Conservation (phyloP, 805 yeast genomes). For the Kodamaea restingae region DNA sequence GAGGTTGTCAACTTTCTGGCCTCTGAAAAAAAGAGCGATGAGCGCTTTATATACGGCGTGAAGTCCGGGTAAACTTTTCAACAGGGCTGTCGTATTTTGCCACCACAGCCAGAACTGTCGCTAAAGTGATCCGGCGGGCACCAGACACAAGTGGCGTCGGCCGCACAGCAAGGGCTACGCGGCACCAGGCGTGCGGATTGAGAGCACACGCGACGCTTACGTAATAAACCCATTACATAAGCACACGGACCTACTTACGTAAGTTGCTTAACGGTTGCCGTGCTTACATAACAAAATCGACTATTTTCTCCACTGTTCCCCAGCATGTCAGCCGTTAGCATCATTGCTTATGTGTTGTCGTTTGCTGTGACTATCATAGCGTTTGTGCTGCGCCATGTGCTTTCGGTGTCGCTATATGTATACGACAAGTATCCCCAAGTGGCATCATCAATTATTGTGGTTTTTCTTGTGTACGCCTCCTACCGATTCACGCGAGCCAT, state of each 20-base stretch:
- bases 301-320: too few relatives aligned
- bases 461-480: constrained; percentile 16
- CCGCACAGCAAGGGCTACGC: too few relatives aligned
- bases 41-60: neutral
- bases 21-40: constrained; percentile 12
- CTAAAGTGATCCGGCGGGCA: too few relatives aligned
- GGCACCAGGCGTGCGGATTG: too few relatives aligned
- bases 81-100: too few relatives aligned
- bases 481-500: constrained; percentile 16
- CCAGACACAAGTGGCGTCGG: too few relatives aligned
- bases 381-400: constrained; percentile 12
- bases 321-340: neutral
- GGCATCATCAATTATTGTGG: constrained; percentile 13
- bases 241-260: too few relatives aligned
- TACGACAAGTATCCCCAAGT: constrained; percentile 19
- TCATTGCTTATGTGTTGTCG: constrained; percentile 7
- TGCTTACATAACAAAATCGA: too few relatives aligned
- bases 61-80: constrained; percentile 1
- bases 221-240: neutral
- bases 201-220: too few relatives aligned
- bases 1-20: constrained; percentile 37
- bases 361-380: constrained; percentile 12
- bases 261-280: too few relatives aligned
- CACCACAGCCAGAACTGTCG: too few relatives aligned
- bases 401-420: constrained; percentile 11